phyloP scores from a whole-genome alignment of 495 filamentous ascomycete genomes.

The Hypomontagnella monticulosa region DNA sequence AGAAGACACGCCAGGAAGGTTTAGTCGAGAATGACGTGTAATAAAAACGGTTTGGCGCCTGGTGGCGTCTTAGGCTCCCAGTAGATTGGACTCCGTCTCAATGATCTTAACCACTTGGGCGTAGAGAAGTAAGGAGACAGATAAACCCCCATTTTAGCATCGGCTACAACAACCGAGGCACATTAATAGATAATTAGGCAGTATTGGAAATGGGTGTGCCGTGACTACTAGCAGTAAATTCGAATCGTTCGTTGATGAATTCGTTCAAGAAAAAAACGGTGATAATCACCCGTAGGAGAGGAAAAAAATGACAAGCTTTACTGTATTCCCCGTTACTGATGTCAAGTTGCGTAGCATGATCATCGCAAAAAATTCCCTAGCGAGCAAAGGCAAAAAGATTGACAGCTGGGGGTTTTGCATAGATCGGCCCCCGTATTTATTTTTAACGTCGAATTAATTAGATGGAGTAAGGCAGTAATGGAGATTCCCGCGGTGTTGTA shows the following conservation, averaged over 20 bases:
- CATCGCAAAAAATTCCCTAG: conserved; percentile 35
- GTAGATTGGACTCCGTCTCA: conserved; percentile 3
- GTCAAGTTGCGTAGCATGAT: conserved; percentile 37
- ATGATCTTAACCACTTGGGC: too few species aligned
- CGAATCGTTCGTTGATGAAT: conserved; percentile 7
- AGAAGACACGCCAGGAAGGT: conserved; percentile 8
- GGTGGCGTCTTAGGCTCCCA: conserved; percentile 21
- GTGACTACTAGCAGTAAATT: not conserved
- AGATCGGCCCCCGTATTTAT: conserved; percentile 43
- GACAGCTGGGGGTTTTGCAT: conserved; percentile 32
- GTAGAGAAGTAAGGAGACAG: too few species aligned
- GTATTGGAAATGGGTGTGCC: conserved; percentile 4
- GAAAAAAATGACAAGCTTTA: conserved; percentile 16
- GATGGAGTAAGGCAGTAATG: conserved; percentile 15
- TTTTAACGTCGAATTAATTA: conserved; percentile 35
- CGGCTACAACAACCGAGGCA: too few species aligned
- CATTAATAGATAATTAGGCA: conserved; percentile 8
- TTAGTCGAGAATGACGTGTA: conserved; percentile 26
- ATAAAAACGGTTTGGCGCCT: conserved; percentile 15
- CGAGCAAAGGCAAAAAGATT: conserved; percentile 31
- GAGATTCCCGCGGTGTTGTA: conserved; percentile 37
- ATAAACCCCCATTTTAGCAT: too few species aligned
- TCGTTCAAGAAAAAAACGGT: not conserved
- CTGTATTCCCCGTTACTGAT: conserved; percentile 16
- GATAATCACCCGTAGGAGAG: not conserved